phyloP scores from a whole-genome alignment of 2,329 filamentous ascomycete species.

The Aureobasidium zeae region DNA sequence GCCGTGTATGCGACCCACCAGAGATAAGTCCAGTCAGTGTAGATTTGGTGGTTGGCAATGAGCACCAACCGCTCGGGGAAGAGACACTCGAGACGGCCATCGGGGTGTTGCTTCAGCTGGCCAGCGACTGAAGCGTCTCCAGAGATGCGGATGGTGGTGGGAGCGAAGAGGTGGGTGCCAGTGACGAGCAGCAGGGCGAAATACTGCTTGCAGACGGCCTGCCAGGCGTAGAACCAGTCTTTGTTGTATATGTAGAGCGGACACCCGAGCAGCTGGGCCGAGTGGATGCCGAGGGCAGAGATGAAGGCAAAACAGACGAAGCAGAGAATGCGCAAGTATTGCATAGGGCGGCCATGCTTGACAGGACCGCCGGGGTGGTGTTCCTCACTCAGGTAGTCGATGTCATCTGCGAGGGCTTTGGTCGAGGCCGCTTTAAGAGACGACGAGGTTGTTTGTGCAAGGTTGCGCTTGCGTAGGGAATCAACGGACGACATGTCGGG shows the following conservation, averaged over 20 bases:
- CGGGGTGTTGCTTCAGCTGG: slow-evolving; percentile 59
- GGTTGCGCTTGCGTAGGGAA: slow-evolving; percentile 9
- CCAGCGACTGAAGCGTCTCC: slow-evolving; percentile 71
- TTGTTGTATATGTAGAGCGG: slow-evolving; percentile 66
- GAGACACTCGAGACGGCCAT: slow-evolving; percentile 65
- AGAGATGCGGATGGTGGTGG: slow-evolving; percentile 71
- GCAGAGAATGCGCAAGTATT: slow-evolving; percentile 35
- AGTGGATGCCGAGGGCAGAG: slow-evolving; percentile 39
- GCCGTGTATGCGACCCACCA: slow-evolving; percentile 92
- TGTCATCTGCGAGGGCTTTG: too few relatives aligned
- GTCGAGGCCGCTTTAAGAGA: slow-evolving; percentile 4
- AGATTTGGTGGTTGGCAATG: slow-evolving; percentile 84
- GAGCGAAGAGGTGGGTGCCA: slow-evolving; percentile 81
- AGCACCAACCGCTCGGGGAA: slow-evolving; percentile 76
- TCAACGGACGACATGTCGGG: slow-evolving; percentile 12
- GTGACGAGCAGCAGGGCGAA: slow-evolving; percentile 69
- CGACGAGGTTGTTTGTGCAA: neutral
- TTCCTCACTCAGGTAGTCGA: slow-evolving; percentile 4
- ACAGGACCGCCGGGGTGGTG: slow-evolving; percentile 28
- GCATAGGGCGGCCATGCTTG: slow-evolving; percentile 35
- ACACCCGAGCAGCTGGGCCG: slow-evolving; percentile 61
- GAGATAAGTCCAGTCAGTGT: slow-evolving; percentile 85
- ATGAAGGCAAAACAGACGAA: slow-evolving; percentile 39
- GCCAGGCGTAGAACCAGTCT: slow-evolving; percentile 72
- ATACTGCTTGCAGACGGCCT: slow-evolving; percentile 75